Evolutionary conservation across 768 basidiomycete species (phyloP).

Genomic region (Kwoniella sp.): DNA sequence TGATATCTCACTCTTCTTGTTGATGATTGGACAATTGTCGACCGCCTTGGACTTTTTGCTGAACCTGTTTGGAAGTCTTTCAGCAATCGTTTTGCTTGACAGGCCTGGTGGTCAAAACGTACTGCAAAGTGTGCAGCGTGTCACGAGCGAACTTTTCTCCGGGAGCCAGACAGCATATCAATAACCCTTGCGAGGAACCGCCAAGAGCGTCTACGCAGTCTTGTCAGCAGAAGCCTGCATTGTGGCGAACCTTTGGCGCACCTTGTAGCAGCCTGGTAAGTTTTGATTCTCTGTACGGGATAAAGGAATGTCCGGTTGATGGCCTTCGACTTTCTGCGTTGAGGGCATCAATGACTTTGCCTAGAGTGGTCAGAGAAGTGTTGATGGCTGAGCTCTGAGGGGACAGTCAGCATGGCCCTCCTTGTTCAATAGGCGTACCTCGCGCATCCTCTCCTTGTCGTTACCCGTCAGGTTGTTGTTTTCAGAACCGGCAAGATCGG

Average conservation of each 20-base stretch:
- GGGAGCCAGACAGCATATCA: slow-evolving; percentile 84
- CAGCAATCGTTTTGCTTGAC: neutral
- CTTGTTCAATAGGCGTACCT: slow-evolving; percentile 46
- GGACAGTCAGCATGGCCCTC: neutral
- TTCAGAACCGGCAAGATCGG: slow-evolving; percentile 86
- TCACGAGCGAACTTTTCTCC: slow-evolving; percentile 76
- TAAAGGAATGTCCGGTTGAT: slow-evolving; percentile 52
- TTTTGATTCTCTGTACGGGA: slow-evolving; percentile 86
- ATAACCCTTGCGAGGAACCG: slow-evolving; percentile 69
- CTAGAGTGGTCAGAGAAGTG: slow-evolving; percentile 77
- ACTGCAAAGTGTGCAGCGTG: slow-evolving; percentile 89
- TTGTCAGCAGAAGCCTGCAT: neutral
- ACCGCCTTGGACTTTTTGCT: slow-evolving; percentile 79
- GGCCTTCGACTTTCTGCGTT: slow-evolving; percentile 45
- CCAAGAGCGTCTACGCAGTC: slow-evolving; percentile 65
- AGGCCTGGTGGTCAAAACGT: slow-evolving; percentile 16
- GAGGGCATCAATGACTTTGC: slow-evolving; percentile 80
- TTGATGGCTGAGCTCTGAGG: slow-evolving; percentile 72
- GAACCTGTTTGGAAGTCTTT: slow-evolving; percentile 56
- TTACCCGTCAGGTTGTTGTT: slow-evolving; percentile 87
- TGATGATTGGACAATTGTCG: slow-evolving; percentile 74
- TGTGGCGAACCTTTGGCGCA: slow-evolving; percentile 6
- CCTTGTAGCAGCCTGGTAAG: slow-evolving; percentile 78
- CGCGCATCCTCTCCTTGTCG: slow-evolving; percentile 78
- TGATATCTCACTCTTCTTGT: slow-evolving; percentile 63